These are phyloP conservation scores for Coniochaeta ligniaria DNA, from an alignment of 2,329 filamentous ascomycete genomes.

Conservation along the genomic window DNA sequence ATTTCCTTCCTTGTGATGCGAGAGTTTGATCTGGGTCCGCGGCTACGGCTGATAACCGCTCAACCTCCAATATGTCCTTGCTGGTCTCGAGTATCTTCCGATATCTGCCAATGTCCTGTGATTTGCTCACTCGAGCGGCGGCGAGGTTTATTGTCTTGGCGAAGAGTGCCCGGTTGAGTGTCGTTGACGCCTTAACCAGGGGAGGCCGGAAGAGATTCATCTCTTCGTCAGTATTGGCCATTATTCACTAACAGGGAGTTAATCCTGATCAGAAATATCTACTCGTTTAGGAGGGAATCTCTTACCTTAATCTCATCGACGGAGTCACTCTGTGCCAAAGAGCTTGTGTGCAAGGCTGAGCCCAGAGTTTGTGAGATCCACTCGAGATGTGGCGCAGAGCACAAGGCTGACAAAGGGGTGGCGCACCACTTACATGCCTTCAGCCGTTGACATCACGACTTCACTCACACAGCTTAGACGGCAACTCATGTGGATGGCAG, in stretches of 20 bases:
- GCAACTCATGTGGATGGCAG: not conserved
- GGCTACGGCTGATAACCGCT: conserved; percentile 56
- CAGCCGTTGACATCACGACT: not conserved
- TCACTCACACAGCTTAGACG: not conserved
- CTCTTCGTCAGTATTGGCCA: conserved; percentile 14
- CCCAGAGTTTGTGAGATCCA: not conserved
- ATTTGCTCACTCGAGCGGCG: conserved; percentile 71
- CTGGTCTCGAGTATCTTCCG: conserved; percentile 59
- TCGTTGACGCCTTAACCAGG: conserved; percentile 63
- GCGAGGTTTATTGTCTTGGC: conserved; percentile 66
- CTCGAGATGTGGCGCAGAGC: conserved; percentile 3
- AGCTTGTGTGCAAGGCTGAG: conserved; percentile 3
- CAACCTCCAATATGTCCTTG: conserved; percentile 57
- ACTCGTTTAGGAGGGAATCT: not conserved
- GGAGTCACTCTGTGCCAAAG: not conserved
- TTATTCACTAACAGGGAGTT: not conserved
- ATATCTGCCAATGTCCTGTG: conserved; percentile 65
- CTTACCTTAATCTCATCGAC: not conserved
- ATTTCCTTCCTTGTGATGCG: conserved; percentile 51
- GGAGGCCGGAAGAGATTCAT: conserved; percentile 69
- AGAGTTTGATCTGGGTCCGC: conserved; percentile 52
- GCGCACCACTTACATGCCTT: conserved; percentile 1
- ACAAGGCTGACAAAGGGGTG: conserved; percentile 4
- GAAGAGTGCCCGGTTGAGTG: conserved; percentile 80
- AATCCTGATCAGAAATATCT: not conserved